Conservation (phyloP, 2,329 filamentous ascomycete genomes). For the Aspergillus proliferans region DNA sequence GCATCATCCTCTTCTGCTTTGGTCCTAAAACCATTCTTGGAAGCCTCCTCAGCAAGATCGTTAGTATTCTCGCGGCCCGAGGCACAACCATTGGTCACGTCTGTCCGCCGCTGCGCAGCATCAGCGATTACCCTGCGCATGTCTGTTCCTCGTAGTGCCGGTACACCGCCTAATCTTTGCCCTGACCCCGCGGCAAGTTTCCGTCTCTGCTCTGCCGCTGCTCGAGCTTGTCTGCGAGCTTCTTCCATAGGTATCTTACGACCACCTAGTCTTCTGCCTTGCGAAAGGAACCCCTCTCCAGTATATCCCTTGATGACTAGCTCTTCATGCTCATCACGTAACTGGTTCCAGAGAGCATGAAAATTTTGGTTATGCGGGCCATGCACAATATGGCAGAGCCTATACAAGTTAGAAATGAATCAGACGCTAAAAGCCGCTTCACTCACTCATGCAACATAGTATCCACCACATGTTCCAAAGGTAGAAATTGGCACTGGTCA, state of each 20-base stretch:
- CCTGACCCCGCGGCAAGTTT: slow-evolving; percentile 57
- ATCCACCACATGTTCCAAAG: slow-evolving; percentile 73
- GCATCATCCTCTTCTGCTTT: slow-evolving; percentile 83
- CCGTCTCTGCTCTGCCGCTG: slow-evolving; percentile 65
- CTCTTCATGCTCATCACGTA: slow-evolving; percentile 76
- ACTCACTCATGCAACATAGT: slow-evolving; percentile 82
- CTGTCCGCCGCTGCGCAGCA: slow-evolving; percentile 63
- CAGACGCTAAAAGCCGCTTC: background rate
- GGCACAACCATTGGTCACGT: slow-evolving; percentile 66
- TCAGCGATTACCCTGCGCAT: slow-evolving; percentile 66
- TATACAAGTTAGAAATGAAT: slow-evolving; percentile 17
- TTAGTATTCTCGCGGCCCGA: slow-evolving; percentile 61
- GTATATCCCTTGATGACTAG: slow-evolving; percentile 77
- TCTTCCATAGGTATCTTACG: slow-evolving; percentile 61
- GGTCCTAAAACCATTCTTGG: slow-evolving; percentile 69
- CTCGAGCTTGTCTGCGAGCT: slow-evolving; percentile 66
- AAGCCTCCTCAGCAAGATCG: slow-evolving; percentile 62
- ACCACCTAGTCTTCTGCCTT: slow-evolving; percentile 69
- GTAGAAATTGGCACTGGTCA: slow-evolving; percentile 70
- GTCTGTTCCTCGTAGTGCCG: slow-evolving; percentile 54
- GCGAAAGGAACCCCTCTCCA: slow-evolving; percentile 77
- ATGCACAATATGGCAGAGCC: slow-evolving; percentile 74
- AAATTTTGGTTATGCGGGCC: slow-evolving; percentile 80
- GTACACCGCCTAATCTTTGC: slow-evolving; percentile 63
- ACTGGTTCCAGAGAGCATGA: slow-evolving; percentile 79